Evolutionary conservation across 306 rosid species (phyloP), one percentile per base, ranked within the genome.

Genomic region (Lathyrus sativus): DNA sequence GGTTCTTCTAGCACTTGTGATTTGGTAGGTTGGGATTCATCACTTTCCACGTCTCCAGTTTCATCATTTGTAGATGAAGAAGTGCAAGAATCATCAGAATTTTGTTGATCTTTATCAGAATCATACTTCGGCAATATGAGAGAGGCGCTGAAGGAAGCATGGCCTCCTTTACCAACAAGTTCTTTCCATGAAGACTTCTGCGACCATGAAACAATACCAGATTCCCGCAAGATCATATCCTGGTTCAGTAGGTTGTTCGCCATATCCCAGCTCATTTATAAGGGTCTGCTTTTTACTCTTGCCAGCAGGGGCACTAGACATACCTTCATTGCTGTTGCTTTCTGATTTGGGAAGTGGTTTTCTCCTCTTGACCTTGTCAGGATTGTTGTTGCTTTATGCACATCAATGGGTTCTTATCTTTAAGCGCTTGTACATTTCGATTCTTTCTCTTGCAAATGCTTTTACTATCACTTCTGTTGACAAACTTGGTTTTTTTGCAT

Each of bases 171-270:
- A 74, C 76, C 69, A 59, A 91, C 74, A 79, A 89, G 96, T 79
- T 86, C 35, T 75, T 38, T 89, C 96, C 96, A 91, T 26, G 95
- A 89, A 60, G 91, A 82, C 74, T 89, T 91, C 76, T 85, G 95
- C 56, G 85, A 79, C 87, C 95, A 81, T 33, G 85, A 87, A 70
- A 76, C 85, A 62, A 72, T 63, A 22, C 62, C 43, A 4, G 81
- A 70, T 43, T 71, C 74, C 19, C 51, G n/a, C 84, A 54, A 63
- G 67, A 57, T 31, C 79, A 64, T 67, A 62, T 58, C 74, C 81
- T 29, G 57, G 74, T 18, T 83, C 76, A 42, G 67, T 54, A 68
- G 49, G 62, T 37, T 74, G 79, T 39, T 55, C 76, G 14, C 56
- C 79, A 29, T 78, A 53, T 66, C 79, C 77, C 18, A 68, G 35